A percentile compares a stretch with the other conserved stretches of the same genome.
phyloP scores from a whole-genome alignment of 768 basidiomycete genomes.

The Serendipita sp. region DNA sequence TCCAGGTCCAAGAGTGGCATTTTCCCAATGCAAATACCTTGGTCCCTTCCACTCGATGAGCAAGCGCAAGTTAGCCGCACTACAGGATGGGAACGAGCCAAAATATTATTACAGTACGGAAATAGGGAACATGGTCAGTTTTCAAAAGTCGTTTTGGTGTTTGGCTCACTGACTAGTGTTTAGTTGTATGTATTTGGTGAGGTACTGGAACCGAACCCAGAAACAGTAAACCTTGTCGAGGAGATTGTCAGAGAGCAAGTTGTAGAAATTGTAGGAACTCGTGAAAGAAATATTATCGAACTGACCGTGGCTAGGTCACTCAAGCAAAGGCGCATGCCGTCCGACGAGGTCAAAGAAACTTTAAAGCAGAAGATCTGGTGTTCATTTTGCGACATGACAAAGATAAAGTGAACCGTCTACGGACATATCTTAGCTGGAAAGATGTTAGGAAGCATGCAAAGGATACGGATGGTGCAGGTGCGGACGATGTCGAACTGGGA shows the following conservation, averaged over 20 bases:
- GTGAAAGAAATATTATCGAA: neutral
- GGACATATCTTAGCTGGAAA: constrained; percentile 93
- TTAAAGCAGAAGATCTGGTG: constrained; percentile 87
- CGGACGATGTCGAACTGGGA: constrained; percentile 66
- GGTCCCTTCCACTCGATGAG: constrained; percentile 41
- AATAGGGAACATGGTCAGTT: constrained; percentile 78
- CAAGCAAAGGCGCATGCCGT: constrained; percentile 75
- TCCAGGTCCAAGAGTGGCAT: constrained; percentile 59
- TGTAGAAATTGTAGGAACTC: constrained; percentile 57
- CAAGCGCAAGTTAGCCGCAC: constrained; percentile 10
- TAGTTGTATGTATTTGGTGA: constrained; percentile 97
- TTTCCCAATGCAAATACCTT: constrained; percentile 89
- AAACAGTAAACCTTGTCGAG: constrained; percentile 87
- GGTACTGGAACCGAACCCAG: constrained; percentile 73
- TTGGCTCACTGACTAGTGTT: neutral
- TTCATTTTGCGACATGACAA: constrained; percentile 90
- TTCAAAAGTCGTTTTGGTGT: neutral
- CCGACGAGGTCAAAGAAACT: constrained; percentile 66
- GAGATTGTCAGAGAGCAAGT: constrained; percentile 84
- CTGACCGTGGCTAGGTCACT: constrained; percentile 40
- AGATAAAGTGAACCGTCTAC: constrained; percentile 80
- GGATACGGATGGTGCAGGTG: constrained; percentile 70
- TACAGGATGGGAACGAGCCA: constrained; percentile 8
- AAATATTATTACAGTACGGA: constrained; percentile 77
- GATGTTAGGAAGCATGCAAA: constrained; percentile 92